These are phyloP conservation scores for Carex parvula DNA, from an alignment of 176 grass and related monocot genomes.

Conservation along the genomic window DNA sequence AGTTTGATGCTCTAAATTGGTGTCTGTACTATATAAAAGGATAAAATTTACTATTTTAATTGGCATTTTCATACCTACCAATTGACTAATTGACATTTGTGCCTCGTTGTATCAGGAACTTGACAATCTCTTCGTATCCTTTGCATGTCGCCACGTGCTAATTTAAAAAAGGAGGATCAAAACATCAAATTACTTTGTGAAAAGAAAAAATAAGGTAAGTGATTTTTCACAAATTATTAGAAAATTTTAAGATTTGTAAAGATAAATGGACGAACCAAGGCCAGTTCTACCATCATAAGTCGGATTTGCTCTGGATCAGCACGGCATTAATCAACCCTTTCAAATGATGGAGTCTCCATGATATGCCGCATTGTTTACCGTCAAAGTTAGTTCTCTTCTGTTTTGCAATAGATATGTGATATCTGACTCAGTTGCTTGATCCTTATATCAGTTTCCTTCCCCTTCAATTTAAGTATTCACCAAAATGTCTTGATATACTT, in stretches of 20 bases:
- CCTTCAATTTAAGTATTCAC: slow-evolving; percentile 24
- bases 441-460: slow-evolving; percentile 37
- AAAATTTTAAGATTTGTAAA: neutral
- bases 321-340: slow-evolving; percentile 70
- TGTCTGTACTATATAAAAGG: neutral
- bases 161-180: neutral
- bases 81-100: slow-evolving; percentile 62
- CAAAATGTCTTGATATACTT: neutral
- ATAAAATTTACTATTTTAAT: neutral
- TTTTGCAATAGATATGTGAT: slow-evolving; percentile 71
- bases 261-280: slow-evolving; percentile 44
- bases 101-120: slow-evolving; percentile 68
- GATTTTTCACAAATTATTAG: neutral
- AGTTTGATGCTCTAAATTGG: neutral
- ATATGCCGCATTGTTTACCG: slow-evolving; percentile 74
- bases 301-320: slow-evolving; percentile 73
- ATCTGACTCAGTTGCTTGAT: slow-evolving; percentile 57
- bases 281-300: slow-evolving; percentile 82
- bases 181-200: neutral
- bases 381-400: slow-evolving; percentile 62
- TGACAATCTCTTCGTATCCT: slow-evolving; percentile 73
- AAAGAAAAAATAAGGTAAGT: neutral
- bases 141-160: slow-evolving; percentile 81
- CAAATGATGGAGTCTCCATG: slow-evolving; percentile 61
- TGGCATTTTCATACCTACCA: slow-evolving; percentile 45